Evolutionary conservation across 176 grass and related monocot species (phyloP).

Genomic region (Aegilops tauschii): DNA sequence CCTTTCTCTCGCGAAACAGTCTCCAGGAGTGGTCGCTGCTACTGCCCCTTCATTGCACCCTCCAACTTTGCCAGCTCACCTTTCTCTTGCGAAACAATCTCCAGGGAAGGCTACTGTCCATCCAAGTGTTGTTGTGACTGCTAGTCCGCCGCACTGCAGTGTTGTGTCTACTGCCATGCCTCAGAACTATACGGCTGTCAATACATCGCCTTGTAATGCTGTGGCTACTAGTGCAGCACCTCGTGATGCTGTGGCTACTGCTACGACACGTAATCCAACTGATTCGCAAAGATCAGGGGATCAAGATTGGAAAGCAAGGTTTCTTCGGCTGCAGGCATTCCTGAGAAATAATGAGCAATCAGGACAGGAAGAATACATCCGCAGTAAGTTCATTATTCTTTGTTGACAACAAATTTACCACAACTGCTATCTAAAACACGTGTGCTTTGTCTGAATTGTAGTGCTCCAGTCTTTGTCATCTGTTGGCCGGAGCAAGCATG

Average conservation of each 20-base stretch:
- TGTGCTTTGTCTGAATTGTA: constrained; percentile 35
- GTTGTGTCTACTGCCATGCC: constrained; percentile 2
- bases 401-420: background rate
- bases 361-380: constrained; percentile 73
- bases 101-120: constrained; percentile 16
- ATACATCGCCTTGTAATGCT: constrained; percentile 5
- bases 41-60: background rate
- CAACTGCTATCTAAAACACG: background rate
- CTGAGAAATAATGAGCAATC: constrained; percentile 79
- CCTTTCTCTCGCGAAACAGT: constrained; percentile 28
- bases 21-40: constrained; percentile 18
- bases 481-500: constrained; percentile 68
- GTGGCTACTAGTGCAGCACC: constrained; percentile 14
- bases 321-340: constrained; percentile 67
- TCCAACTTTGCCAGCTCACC: background rate
- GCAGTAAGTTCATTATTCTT: constrained; percentile 53
- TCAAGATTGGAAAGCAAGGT: constrained; percentile 72
- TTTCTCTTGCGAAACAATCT: constrained; percentile 32
- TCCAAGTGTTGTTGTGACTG: constrained; percentile 22
- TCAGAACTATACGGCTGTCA: background rate
- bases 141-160: constrained; percentile 16
- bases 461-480: constrained; percentile 79
- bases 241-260: constrained; percentile 17
- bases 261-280: background rate
- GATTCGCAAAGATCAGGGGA: constrained; percentile 32